Base-by-base conservation (phyloP, 2,329 filamentous ascomycete species). In the Sporothrix protearum region DNA sequence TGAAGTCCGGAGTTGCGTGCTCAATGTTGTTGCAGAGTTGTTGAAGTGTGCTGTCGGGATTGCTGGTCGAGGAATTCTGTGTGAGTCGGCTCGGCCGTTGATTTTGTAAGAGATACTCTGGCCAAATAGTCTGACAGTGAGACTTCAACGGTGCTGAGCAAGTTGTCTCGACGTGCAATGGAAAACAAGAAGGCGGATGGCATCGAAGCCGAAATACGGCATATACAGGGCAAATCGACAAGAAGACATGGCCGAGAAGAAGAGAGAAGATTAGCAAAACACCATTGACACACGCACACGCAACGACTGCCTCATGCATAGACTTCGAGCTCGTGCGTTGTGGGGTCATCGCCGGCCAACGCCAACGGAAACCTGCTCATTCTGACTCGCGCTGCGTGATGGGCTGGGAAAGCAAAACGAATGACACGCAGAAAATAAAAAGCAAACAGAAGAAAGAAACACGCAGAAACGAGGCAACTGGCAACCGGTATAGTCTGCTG, bases 361-460 rank as follows among this genome's bases (percentile, higher is more conserved):
- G 63, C 63, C 45, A 67, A 67, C 36, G 22, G 28, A 67, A 67
- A 67, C 45, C 28, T 67, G 63, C 63, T 67, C 63, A 67, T 67
- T 67, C 28, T 67, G 63, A 49, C 63, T 67, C 63, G 42, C 28
- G 8, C 19, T 22, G 42, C 25, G 8, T 3, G 22, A 51, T 45
- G 57, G 10, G 30, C 6, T 39, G 57, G 33, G n/a, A 22, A 39
- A 3, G 2, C 9, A 14, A 39, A 59, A 25, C 33, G 8, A n/a
- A 59, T 3, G 6, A 57, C 25, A 33, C 16, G 36, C n/a, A 16
- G 25, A 33, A 30, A 22, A 36, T 6, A 4, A 36, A 59, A 30
- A 57, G 19, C 30, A n/a, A 36, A n/a, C 36, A 59, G 16, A 22
- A 25, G n/a, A 22, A 14, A 42, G 9, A 25, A 42, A 42, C 36